Percentiles rank a stretch among this genome's conserved stretches.
These are phyloP conservation scores for Castanea sativa DNA, from an alignment of 306 rosid genomes.

Conservation along the genomic window DNA sequence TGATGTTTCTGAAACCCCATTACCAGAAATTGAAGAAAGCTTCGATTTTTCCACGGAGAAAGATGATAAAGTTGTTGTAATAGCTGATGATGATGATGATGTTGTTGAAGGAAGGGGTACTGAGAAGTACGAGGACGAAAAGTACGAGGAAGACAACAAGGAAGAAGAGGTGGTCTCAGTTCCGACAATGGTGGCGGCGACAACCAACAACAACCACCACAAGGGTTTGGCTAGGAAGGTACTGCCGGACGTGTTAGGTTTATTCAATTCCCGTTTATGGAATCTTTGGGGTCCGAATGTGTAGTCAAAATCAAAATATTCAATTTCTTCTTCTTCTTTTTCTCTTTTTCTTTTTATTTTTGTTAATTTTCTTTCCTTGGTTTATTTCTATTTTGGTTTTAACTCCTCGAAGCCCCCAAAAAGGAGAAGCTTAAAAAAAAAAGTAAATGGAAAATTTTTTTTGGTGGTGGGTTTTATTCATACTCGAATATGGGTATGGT, in stretches of 20 bases:
- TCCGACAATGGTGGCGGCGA: constrained; percentile 25
- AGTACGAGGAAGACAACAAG: neutral
- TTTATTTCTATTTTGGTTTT: constrained; percentile 5
- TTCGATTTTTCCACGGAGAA: neutral
- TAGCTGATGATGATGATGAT: too few species aligned
- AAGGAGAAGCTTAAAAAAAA: neutral
- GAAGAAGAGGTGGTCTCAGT: neutral
- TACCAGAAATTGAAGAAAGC: neutral
- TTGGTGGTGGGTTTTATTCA: constrained; percentile 20
- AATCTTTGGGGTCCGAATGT: constrained; percentile 74
- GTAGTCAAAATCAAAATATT: constrained; percentile 5
- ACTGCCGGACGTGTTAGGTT: constrained; percentile 70
- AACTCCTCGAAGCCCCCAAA: constrained; percentile 22
- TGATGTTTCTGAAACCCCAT: neutral
- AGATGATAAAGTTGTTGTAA: neutral
- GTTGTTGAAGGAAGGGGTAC: too few species aligned
- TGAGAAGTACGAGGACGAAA: neutral
- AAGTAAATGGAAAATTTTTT: constrained; percentile 2
- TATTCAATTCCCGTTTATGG: constrained; percentile 73
- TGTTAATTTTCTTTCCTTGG: neutral
- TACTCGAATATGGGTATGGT: constrained; percentile 32
- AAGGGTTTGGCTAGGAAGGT: constrained; percentile 67
- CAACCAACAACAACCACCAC: constrained; percentile 36
- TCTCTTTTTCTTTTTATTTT: neutral
- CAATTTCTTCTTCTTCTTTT: neutral